Evolutionary conservation across 23 red algal species (phyloP).

Genomic region (Gracilaria gracilis): DNA sequence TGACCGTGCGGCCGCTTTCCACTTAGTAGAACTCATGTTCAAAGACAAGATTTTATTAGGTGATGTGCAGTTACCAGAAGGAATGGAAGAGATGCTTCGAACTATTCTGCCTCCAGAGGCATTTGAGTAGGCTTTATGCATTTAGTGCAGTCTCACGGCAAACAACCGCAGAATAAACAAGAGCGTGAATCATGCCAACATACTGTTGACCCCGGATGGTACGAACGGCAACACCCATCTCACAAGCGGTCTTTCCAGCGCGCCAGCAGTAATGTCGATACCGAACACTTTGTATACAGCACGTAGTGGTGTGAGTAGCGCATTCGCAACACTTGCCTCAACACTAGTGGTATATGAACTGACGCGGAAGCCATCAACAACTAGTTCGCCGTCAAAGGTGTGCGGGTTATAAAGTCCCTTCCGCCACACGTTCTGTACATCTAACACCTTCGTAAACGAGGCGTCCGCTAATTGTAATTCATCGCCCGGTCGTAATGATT

Average conservation of each 20-base stretch:
- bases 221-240: not conserved
- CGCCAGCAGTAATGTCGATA: not conserved
- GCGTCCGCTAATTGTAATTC: slow-evolving; percentile 11
- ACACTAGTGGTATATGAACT: slow-evolving; percentile 64
- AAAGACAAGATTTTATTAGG: slow-evolving; percentile 73
- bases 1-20: slow-evolving; percentile 60
- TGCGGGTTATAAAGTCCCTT: slow-evolving; percentile 83
- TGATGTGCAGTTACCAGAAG: slow-evolving; percentile 65
- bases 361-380: slow-evolving; percentile 78
- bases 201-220: not conserved
- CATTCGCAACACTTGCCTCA: slow-evolving; percentile 35
- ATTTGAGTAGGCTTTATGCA: slow-evolving; percentile 45
- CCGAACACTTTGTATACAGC: not conserved
- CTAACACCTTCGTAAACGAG: not conserved
- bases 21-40: slow-evolving; percentile 73
- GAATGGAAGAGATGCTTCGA: slow-evolving; percentile 75
- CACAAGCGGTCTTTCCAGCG: not conserved
- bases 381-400: slow-evolving; percentile 48
- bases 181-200: not conserved
- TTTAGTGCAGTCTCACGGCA: not conserved
- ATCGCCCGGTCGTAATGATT: slow-evolving; percentile 35
- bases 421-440: slow-evolving; percentile 38
- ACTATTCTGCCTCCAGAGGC: slow-evolving; percentile 80
- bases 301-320: slow-evolving; percentile 59
- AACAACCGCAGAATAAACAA: not conserved